Evolutionary conservation across 192 early-diverging fungal species (phyloP).

Genomic region (Coemansia sp.): DNA sequence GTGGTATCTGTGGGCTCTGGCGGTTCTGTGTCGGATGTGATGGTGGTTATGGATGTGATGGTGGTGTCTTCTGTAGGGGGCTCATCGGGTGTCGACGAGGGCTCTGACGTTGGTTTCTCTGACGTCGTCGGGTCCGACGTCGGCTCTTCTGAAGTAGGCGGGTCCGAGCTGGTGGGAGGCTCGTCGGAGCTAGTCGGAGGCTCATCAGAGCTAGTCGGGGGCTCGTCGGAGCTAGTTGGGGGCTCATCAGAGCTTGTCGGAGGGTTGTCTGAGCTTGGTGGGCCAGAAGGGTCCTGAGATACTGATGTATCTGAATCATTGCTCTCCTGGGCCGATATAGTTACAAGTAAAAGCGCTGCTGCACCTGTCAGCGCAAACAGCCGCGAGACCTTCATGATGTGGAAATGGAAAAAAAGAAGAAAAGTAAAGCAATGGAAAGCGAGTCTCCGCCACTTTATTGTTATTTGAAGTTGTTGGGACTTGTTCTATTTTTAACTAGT

Average conservation of each 20-base stretch:
- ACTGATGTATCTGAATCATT: not conserved
- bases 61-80: not conserved
- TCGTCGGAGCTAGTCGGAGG: not conserved
- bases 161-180: not conserved
- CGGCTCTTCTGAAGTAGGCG: not conserved
- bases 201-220: no score
- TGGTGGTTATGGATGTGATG: conserved; percentile 1
- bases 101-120: not conserved
- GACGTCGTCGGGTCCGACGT: not conserved
- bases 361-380: not conserved
- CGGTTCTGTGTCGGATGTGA: not conserved
- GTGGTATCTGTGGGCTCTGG: not conserved
- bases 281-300: not conserved
- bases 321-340: not conserved
- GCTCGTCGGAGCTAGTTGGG: no score
- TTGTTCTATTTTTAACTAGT: no score
- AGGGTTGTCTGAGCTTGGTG: not conserved
- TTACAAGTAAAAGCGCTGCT: not conserved
- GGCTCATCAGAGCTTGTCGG: not conserved
- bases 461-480: no score
- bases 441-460: no score
- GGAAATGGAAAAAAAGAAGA: not conserved
- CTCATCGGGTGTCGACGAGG: not conserved
- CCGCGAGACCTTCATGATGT: not conserved
- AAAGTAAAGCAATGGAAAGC: not conserved